Base-by-base conservation (phyloP, 2,329 filamentous ascomycete species). In the Fusarium sp. region DNA sequence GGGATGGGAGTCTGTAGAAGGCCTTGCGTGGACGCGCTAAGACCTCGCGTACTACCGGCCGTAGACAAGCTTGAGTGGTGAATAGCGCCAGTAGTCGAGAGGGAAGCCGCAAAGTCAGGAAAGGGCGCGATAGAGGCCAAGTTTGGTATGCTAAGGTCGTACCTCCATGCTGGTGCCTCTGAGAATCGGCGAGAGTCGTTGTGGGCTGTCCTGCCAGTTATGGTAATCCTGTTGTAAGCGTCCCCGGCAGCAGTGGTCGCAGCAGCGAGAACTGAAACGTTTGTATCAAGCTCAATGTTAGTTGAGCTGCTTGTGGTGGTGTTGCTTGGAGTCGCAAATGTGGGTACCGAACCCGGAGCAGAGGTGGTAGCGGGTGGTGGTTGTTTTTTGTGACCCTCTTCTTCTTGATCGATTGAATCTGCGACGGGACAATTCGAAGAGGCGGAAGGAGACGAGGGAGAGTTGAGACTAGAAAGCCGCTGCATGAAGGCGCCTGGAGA, bases 401-500 rank as follows among this genome's bases (percentile, higher is more conserved):
- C 56, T 49, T 60, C 53, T 39, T 66, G 53, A 29, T 70, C 59
- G 60, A 50, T 66, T 61, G 67, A 63, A 38, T 73, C 63, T 37
- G 53, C 44, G 20, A 41, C 29, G 29, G 60, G 54, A 46, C 60
- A 44, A 52, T 59, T 65, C 52, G 46, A 65, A 46, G 62, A 53
- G 48, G 28, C 37, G 58, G 61, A 65, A 47, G 70, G 48, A 61
- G 68, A 54, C 50, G 73, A 66, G 58, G 52, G 49, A 69, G 73
- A 58, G 54, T 68, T 67, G 68, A 60, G 53, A 67, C 60, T 70
- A 44, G 73, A 66, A 61, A 65, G 63, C 61, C 75, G 71, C 67
- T 74, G 77, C 77, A 79, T 79, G 68, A 77, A 78, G 69, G 65
- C 75, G 74, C 72, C 71, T 69, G 66, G 68, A 65, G 64, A 63